phyloP scores from a whole-genome alignment of 176 grass and related monocot genomes.

The Oryza officinalis region DNA sequence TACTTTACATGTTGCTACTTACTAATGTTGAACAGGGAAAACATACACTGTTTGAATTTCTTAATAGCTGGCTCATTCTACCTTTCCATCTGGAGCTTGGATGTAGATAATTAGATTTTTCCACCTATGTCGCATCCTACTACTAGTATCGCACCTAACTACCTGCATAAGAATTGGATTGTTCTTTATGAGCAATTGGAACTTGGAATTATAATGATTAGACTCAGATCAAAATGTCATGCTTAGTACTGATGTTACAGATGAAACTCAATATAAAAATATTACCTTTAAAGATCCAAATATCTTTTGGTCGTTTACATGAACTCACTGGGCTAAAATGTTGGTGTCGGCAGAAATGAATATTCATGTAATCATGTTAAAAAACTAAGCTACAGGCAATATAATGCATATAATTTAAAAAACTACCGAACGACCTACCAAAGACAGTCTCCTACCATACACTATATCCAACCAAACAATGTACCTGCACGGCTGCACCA shows the following conservation, averaged over 20 bases:
- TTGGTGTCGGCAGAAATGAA: background rate
- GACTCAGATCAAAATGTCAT: background rate
- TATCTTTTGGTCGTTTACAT: background rate
- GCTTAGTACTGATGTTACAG: background rate
- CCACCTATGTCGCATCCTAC: background rate
- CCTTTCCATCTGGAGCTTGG: background rate
- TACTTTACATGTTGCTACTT: background rate
- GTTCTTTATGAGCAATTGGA: background rate
- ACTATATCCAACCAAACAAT: background rate
- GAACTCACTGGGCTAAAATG: background rate
- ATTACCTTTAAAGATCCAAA: background rate
- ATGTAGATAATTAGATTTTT: background rate
- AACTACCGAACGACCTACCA: background rate
- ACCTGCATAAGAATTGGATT: background rate
- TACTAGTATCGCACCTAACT: background rate
- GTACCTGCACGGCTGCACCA: background rate
- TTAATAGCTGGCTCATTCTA: background rate
- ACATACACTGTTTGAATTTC: background rate
- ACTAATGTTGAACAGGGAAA: conserved; percentile 5
- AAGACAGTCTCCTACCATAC: background rate
- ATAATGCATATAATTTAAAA: background rate
- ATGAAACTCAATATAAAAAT: background rate
- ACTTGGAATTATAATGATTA: background rate
- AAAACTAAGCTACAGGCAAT: background rate
- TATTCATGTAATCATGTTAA: background rate